Evolutionary conservation across 495 filamentous ascomycete species (phyloP).

Genomic region (Chaetomium tenue): DNA sequence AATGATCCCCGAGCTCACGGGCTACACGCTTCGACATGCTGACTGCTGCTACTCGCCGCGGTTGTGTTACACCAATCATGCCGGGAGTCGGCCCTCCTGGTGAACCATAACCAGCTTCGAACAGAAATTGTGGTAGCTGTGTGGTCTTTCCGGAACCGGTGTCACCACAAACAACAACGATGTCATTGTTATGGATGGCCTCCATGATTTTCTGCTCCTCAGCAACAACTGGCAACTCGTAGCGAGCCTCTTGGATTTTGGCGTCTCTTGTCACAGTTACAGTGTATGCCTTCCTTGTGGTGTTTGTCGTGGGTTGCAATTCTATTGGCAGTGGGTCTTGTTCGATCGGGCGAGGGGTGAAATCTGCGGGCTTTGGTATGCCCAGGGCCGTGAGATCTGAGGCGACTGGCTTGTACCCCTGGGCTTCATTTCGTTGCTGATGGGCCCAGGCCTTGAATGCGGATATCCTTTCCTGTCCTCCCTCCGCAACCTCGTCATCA

Average conservation of each 20-base stretch:
- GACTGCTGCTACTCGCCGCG: slow-evolving; percentile 86
- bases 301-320: slow-evolving; percentile 61
- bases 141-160: slow-evolving; percentile 98
- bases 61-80: slow-evolving; percentile 93
- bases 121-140: slow-evolving; percentile 93
- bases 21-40: slow-evolving; percentile 92
- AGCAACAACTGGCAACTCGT: slow-evolving; percentile 83
- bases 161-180: slow-evolving; percentile 89
- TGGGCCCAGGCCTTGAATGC: slow-evolving; percentile 97
- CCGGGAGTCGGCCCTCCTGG: slow-evolving; percentile 74
- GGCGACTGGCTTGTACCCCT: slow-evolving; percentile 47
- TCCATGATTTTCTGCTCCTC: slow-evolving; percentile 99
- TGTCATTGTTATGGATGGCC: slow-evolving; percentile 83
- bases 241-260: slow-evolving; percentile 72
- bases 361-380: slow-evolving; percentile 50
- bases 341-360: slow-evolving; percentile 60
- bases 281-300: slow-evolving; percentile 69
- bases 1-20: slow-evolving; percentile 72
- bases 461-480: slow-evolving; percentile 42
- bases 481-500: slow-evolving; percentile 36
- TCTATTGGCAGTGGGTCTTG: slow-evolving; percentile 76
- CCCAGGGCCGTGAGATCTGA: slow-evolving; percentile 35
- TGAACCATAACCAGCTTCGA: slow-evolving; percentile 89
- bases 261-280: slow-evolving; percentile 67
- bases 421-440: slow-evolving; percentile 74